Evolutionary conservation across 495 filamentous ascomycete genomes (phyloP).

Genomic region (Cercophora samala): DNA sequence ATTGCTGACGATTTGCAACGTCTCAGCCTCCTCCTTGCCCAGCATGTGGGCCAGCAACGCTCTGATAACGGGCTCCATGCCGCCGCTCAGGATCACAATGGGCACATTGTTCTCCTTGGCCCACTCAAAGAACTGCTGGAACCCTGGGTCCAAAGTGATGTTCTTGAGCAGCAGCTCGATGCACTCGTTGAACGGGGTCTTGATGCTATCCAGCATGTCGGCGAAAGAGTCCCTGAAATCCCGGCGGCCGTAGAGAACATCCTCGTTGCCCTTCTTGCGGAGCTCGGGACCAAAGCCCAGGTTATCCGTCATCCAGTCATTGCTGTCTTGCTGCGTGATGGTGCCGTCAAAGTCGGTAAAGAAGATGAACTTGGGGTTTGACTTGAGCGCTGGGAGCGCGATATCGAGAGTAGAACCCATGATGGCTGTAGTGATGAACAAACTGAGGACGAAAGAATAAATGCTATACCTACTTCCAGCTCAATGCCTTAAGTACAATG

Average conservation of each 20-base stretch:
- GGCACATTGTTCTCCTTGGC: constrained; percentile 75
- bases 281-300: constrained; percentile 71
- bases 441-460: not conserved
- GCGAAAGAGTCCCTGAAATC: constrained; percentile 82
- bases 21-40: constrained; percentile 64
- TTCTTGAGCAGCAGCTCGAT: constrained; percentile 70
- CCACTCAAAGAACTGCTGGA: constrained; percentile 84
- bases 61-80: constrained; percentile 89
- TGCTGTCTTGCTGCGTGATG: constrained; percentile 87
- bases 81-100: constrained; percentile 83
- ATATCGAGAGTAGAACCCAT: constrained; percentile 30
- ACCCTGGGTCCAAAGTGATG: constrained; percentile 82
- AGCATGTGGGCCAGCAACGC: constrained; percentile 75
- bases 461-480: not conserved
- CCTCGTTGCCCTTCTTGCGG: constrained; percentile 64
- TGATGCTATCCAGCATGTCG: constrained; percentile 81
- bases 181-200: constrained; percentile 74
- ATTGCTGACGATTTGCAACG: constrained; percentile 84
- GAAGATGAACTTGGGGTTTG: constrained; percentile 81
- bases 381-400: constrained; percentile 55
- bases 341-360: constrained; percentile 98
- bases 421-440: constrained; percentile 19
- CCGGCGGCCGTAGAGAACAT: constrained; percentile 62
- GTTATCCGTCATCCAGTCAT: constrained; percentile 93
- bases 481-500: not conserved